Conservation (phyloP, 805 yeast species). For the Blastobotrys parvus region DNA sequence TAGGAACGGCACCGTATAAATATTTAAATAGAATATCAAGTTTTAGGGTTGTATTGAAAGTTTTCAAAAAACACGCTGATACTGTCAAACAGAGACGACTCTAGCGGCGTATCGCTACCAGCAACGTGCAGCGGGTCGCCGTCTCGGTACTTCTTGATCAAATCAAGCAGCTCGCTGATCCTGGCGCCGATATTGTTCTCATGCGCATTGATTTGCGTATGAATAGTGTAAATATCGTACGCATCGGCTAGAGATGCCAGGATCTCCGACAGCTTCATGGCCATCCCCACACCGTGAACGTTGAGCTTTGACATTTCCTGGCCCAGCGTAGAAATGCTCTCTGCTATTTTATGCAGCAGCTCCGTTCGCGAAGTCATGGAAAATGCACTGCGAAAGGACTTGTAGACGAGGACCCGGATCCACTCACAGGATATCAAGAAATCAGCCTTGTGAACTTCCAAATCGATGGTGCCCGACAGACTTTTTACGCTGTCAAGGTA, state of each 20-base stretch:
- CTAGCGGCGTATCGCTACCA: not conserved
- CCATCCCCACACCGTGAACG: conserved; percentile 14
- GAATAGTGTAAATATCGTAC: conserved; percentile 1
- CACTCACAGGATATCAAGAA: conserved; percentile 11
- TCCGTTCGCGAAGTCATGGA: not conserved
- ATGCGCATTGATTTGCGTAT: not conserved
- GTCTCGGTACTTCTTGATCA: not conserved
- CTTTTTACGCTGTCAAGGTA: not conserved
- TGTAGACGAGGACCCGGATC: conserved; percentile 8
- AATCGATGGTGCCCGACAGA: not conserved
- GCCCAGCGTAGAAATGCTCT: conserved; percentile 6
- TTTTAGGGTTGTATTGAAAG: too few relatives aligned
- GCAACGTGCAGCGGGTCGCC: not conserved
- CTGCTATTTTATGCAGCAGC: conserved; percentile 2
- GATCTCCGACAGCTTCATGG: conserved; percentile 12
- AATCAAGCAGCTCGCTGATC: not conserved
- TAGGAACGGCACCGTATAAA: too few relatives aligned
- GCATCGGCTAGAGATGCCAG: conserved; percentile 5
- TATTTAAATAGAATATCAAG: too few relatives aligned
- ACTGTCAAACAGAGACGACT: not conserved
- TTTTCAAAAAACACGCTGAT: not conserved
- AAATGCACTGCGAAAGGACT: not conserved
- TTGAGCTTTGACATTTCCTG: conserved; percentile 6
- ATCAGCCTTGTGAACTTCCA: conserved; percentile 12
- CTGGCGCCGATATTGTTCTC: not conserved